Percentiles rank a stretch among this genome's conserved stretches.
Conservation (phyloP, 2,329 filamentous ascomycete genomes). For the Macrophomina tecta region DNA sequence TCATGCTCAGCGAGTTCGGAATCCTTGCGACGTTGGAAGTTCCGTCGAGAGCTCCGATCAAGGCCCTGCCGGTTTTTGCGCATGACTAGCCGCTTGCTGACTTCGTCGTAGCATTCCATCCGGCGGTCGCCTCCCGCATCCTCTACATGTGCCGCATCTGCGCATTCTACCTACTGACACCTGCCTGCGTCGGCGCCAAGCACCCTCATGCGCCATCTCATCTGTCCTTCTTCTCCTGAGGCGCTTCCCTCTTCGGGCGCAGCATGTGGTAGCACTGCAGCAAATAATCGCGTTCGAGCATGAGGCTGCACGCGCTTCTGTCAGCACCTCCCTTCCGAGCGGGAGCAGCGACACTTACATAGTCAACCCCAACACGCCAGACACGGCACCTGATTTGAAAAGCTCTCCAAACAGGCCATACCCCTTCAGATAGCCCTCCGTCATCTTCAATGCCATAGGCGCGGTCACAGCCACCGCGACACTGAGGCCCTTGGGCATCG, state of each 20-base stretch:
- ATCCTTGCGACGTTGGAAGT: slow-evolving; percentile 23
- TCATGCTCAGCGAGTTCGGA: slow-evolving; percentile 15
- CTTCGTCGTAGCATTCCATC: neutral
- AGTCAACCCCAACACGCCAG: slow-evolving; percentile 42
- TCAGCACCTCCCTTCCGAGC: neutral
- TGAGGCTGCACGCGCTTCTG: slow-evolving; percentile 29
- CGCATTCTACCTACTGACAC: neutral
- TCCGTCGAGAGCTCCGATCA: neutral
- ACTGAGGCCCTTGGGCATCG: slow-evolving; percentile 41
- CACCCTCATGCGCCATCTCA: neutral
- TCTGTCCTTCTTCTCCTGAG: slow-evolving; percentile 21
- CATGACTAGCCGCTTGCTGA: neutral
- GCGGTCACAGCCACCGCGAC: slow-evolving; percentile 46
- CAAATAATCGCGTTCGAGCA: slow-evolving; percentile 42
- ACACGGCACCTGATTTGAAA: slow-evolving; percentile 44
- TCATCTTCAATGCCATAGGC: slow-evolving; percentile 44
- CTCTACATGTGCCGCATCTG: neutral
- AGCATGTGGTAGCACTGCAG: slow-evolving; percentile 44
- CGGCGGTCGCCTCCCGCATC: no score
- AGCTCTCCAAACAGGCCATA: slow-evolving; percentile 53
- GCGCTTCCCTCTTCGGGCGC: slow-evolving; percentile 27
- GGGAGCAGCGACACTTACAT: slow-evolving; percentile 41
- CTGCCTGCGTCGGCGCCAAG: neutral
- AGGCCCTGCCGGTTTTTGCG: neutral
- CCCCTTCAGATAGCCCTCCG: slow-evolving; percentile 34